These are phyloP conservation scores for Cicer arietinum DNA, from an alignment of 306 rosid species.

Conservation along the genomic window DNA sequence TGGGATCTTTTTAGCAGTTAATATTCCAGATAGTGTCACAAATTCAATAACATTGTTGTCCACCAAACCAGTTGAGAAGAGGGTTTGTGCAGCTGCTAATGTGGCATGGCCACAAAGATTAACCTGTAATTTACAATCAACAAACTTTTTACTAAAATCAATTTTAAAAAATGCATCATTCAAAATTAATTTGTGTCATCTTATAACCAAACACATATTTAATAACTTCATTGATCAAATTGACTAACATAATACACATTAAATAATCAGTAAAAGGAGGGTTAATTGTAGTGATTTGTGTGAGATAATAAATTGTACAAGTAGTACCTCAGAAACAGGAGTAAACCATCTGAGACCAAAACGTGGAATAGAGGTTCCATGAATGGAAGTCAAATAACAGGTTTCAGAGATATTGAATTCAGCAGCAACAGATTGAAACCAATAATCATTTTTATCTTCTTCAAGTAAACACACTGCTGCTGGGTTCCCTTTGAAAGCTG, in stretches of 20 bases:
- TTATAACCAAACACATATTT: too few species aligned
- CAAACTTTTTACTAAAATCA: too few species aligned
- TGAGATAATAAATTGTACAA: too few species aligned
- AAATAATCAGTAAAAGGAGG: too few species aligned
- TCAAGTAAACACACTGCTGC: constrained; percentile 75
- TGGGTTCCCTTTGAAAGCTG: constrained; percentile 78
- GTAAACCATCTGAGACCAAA: constrained; percentile 85
- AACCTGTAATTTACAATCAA: constrained; percentile 51
- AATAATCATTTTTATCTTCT: constrained; percentile 57
- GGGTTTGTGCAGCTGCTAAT: constrained; percentile 69
- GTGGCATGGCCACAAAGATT: constrained; percentile 90
- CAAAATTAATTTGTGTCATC: too few species aligned
- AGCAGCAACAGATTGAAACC: constrained; percentile 68
- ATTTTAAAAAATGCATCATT: too few species aligned
- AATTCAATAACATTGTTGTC: constrained; percentile 58
- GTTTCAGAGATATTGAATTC: constrained; percentile 71
- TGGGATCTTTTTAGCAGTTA: constrained; percentile 53
- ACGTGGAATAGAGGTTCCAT: constrained; percentile 51
- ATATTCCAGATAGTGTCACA: constrained; percentile 68
- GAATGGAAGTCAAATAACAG: constrained; percentile 53
- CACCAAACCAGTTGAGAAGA: constrained; percentile 60
- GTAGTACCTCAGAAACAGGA: constrained; percentile 57
- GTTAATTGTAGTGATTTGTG: not conserved
- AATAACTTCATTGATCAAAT: too few species aligned
- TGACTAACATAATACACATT: too few species aligned